Conservation (phyloP, 345 rosid genomes). For the Kernera saxatilis region DNA sequence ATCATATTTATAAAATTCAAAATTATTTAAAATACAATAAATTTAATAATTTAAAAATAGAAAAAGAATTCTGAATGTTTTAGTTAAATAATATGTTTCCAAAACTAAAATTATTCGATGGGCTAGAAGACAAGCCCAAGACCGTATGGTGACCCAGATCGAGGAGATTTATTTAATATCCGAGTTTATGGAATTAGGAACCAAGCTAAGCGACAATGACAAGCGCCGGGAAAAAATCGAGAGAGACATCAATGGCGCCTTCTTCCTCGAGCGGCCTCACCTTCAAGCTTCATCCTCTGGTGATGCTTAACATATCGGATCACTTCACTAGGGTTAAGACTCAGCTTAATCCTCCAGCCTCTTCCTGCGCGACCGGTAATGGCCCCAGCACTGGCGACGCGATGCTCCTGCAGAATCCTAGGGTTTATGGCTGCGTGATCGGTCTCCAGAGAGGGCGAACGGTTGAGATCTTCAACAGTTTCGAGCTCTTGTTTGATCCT, state of each 20-base stretch:
- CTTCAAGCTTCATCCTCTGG: constrained; percentile 94
- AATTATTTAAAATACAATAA: neutral
- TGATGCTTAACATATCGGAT: constrained; percentile 87
- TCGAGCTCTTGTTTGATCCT: constrained; percentile 86
- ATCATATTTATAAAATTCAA: no score
- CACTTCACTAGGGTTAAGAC: constrained; percentile 89
- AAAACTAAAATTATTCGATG: neutral
- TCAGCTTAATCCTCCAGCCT: constrained; percentile 54
- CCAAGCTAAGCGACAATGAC: neutral
- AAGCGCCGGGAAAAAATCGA: neutral
- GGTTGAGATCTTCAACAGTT: constrained; percentile 96
- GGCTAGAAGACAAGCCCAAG: constrained; percentile 10
- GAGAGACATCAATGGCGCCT: constrained; percentile 56
- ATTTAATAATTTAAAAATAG: neutral
- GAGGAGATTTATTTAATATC: neutral
- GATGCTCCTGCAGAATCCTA: constrained; percentile 33
- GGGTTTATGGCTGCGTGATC: constrained; percentile 92
- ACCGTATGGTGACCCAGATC: neutral
- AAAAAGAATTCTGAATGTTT: neutral
- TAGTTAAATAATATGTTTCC: neutral
- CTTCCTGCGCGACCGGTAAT: constrained; percentile 24
- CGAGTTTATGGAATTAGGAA: neutral
- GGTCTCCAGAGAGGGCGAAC: constrained; percentile 92
- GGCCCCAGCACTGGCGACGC: constrained; percentile 32
- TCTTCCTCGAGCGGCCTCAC: constrained; percentile 95